Base-by-base conservation (phyloP, 1,284 basidiomycete genomes). In the Trichosporon sp. region DNA sequence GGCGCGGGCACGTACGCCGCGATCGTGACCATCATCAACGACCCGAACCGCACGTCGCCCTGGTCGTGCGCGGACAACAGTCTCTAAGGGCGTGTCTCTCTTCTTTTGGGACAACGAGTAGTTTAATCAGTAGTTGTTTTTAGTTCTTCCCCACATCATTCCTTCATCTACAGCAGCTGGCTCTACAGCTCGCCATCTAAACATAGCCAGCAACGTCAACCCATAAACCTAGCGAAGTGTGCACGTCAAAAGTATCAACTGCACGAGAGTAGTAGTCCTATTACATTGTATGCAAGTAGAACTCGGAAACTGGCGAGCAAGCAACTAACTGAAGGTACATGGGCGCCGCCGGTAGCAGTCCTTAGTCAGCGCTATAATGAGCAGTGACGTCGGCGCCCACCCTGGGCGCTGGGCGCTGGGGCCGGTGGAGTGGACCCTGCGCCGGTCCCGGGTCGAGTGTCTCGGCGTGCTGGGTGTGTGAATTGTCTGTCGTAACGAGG, bases 61-160 rank as follows among this genome's bases (percentile, higher is more conserved):
- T 80, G 76, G 72, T 73, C 74, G 12, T 80, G 79, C 51, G 71
- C 69, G n/a, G 77, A 78, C 68, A 78, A 78, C 70, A 32, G 29
- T 18, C 7, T 31, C 56, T 29, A 60, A 27, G 25, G 32, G 32
- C 18, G 35, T 29, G 27, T 31, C 27, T 23, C 21, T 25, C n/a
- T 29, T 6, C 13, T 31, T 29, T 31, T 31, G 29, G 56, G 27
- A 60, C 56, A 31, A 58, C 12, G 31, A 58, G 15, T 21, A 51
- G 18, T 13, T n/a, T 3, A 9, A 13, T 25, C 18, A 31, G 27
- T 31, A n/a, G 29, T 29, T 60, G 27, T n/a, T 31, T n/a, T 29
- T 31, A 29, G 56, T 60, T 60, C 56, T 60, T 32, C 29, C 29
- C 27, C 8, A 29, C 25, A 60, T 60, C 27, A 32, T 60, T 51